Percentiles rank a stretch among this genome's conserved stretches.
Conservation (phyloP, 148 eudicot genomes). For the Chenopodium formosanum region DNA sequence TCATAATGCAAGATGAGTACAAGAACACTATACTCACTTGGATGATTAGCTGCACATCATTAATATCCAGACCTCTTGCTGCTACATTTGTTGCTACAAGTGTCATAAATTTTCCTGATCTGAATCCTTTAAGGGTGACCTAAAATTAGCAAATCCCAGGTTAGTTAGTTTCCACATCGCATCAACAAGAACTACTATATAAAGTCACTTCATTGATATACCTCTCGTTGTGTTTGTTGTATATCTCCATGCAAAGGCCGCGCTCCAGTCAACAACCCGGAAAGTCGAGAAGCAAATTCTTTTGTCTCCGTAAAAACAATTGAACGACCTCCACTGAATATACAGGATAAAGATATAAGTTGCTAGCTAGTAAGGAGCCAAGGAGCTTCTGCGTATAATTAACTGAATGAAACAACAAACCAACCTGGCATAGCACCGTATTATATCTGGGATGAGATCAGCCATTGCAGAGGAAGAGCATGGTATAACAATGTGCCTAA, state of each 20-base stretch:
- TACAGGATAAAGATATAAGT: neutral
- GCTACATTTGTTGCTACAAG: conserved; percentile 95
- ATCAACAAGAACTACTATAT: neutral
- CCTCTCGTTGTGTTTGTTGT: conserved; percentile 90
- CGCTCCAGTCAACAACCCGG: conserved; percentile 77
- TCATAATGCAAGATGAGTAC: neutral
- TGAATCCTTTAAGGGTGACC: conserved; percentile 80
- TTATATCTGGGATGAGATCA: conserved; percentile 89
- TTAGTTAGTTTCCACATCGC: neutral
- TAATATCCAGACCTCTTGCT: conserved; percentile 88
- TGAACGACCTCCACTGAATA: conserved; percentile 74
- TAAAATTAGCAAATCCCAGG: conserved; percentile 24
- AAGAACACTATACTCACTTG: conserved; percentile 48
- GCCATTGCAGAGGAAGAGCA: conserved; percentile 75
- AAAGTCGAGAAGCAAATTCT: conserved; percentile 69
- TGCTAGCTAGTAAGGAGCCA: neutral
- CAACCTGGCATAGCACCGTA: conserved; percentile 83
- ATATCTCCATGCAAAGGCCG: conserved; percentile 93
- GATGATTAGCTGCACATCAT: conserved; percentile 84
- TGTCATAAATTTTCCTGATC: conserved; percentile 80
- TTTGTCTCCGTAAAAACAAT: conserved; percentile 88
- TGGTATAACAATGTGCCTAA: conserved; percentile 87
- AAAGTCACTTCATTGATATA: conserved; percentile 15
- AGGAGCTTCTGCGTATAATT: neutral
- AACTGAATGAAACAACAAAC: conserved; percentile 17